These are phyloP conservation scores for Nitzschia putrida DNA, from an alignment of 108 stramenopile genomes.

Conservation along the genomic window DNA sequence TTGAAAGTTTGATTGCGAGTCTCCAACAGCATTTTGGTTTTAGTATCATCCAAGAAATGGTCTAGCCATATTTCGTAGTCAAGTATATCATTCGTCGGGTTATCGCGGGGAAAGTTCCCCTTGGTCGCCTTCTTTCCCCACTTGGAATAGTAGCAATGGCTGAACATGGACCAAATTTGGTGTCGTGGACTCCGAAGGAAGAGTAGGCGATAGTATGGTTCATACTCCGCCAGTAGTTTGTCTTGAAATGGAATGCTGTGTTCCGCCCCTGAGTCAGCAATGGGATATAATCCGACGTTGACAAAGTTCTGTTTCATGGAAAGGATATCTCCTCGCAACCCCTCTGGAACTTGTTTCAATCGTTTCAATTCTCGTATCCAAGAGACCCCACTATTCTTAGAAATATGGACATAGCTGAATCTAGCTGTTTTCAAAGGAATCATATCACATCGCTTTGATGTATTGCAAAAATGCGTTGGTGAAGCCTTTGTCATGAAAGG, in stretches of 20 bases:
- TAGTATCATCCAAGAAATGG: background rate
- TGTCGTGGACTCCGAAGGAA: conserved; percentile 16
- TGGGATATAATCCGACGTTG: conserved; percentile 1
- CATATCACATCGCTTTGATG: background rate
- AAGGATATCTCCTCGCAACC: background rate
- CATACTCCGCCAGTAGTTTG: background rate
- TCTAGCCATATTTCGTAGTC: conserved; percentile 12
- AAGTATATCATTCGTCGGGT: background rate
- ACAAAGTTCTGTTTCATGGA: background rate
- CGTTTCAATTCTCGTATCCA: conserved; percentile 14
- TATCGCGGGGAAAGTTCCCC: conserved; percentile 7
- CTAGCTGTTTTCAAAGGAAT: background rate
- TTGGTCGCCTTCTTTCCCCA: conserved; percentile 12
- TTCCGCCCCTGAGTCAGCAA: background rate
- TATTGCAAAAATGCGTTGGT: background rate
- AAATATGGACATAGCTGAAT: conserved; percentile 15
- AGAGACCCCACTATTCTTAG: conserved; percentile 2
- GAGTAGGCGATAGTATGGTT: conserved; percentile 8
- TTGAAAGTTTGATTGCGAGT: background rate
- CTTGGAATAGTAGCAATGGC: conserved; percentile 16
- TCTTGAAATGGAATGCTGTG: conserved; percentile 8
- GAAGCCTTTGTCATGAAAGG: too few species aligned
- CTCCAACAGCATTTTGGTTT: background rate
- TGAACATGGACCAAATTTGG: conserved; percentile 25
- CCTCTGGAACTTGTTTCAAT: conserved; percentile 9